Base-by-base conservation (phyloP, 2,329 filamentous ascomycete genomes). In the Ophiosphaerella narmari region DNA sequence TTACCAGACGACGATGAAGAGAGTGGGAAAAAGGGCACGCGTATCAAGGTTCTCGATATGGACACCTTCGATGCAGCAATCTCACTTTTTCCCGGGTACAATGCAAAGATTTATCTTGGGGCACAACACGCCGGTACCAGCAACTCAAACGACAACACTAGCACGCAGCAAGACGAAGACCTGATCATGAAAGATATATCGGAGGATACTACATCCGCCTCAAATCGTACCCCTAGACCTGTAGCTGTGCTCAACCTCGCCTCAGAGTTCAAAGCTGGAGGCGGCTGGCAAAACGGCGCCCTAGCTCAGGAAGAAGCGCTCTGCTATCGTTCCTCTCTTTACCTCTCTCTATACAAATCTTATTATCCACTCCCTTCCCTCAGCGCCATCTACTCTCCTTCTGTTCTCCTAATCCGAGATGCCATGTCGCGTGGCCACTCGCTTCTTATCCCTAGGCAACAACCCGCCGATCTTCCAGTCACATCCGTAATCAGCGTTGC, bases 231-330 rank as follows among this genome's bases (percentile, higher is more conserved):
- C 47, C 13, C 34, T 4, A 64, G 65, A 47, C 74, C 75, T 7
- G 78, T 87, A n/a, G 82, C 79, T 29, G 78, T 88, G 21, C 74
- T 90, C 50, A 90, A 89, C 62, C 83, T 88, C 74, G 86, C 86
- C 13, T 87, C 83, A 43, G 77, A 82, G 39, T 59, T 68, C 3
- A 68, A 63, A 12, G 78, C 82, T 0, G 87, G 86, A n/a, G 86
- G 87, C 16, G 85, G 85, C 14, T 89, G 85, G 80, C 65, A 79
- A 4, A 78, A 77, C 33, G 86, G 86, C 32, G 77, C 84, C 46
- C 70, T 82, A 26, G 86, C 86, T 0, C 87, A 90, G 68, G 86
- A 90, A 72, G 87, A 90, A 74, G 80, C 82, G 2, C 77, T 90
- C 6, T 89, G 85, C 72, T 86, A 85, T 65, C 81, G 86, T 37